These are phyloP conservation scores for Citrullus amarus DNA, from an alignment of 306 rosid species.

Conservation along the genomic window DNA sequence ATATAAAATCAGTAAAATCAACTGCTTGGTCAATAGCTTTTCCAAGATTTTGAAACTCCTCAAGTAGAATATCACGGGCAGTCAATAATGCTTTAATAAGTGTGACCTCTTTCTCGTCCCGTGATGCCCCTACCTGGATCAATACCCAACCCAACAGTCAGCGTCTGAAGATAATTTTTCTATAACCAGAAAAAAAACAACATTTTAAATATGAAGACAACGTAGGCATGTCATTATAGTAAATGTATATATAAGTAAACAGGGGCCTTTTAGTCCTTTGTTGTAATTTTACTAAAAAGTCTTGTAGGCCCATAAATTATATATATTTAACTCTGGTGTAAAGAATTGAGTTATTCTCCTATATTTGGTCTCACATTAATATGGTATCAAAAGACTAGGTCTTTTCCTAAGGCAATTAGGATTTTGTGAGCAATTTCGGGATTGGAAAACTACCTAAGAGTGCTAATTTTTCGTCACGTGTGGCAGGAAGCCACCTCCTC, in stretches of 20 bases:
- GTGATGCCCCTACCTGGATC: constrained; percentile 23
- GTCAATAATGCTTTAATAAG: constrained; percentile 51
- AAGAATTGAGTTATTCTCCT: neutral
- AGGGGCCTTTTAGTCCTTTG: neutral
- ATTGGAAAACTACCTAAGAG: neutral
- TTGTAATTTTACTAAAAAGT: neutral
- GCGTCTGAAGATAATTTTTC: constrained; percentile 12
- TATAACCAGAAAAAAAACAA: neutral
- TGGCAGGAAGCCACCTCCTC: neutral
- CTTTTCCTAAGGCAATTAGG: neutral
- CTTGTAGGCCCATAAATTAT: neutral
- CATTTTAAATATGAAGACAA: neutral
- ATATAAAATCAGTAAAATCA: constrained; percentile 59
- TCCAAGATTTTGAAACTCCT: constrained; percentile 60
- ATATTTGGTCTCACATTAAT: neutral
- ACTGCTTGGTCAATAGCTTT: constrained; percentile 40
- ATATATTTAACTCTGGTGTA: neutral
- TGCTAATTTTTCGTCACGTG: neutral
- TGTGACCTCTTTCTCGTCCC: constrained; percentile 30
- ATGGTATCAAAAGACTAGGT: neutral
- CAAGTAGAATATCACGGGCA: constrained; percentile 63
- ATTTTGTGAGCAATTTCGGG: neutral
- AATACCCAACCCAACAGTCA: constrained; percentile 32
- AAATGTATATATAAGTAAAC: neutral
- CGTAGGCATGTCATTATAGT: neutral